Conservation (phyloP, 1,139 yeast genomes). For the Maudiozyma humilis region DNA sequence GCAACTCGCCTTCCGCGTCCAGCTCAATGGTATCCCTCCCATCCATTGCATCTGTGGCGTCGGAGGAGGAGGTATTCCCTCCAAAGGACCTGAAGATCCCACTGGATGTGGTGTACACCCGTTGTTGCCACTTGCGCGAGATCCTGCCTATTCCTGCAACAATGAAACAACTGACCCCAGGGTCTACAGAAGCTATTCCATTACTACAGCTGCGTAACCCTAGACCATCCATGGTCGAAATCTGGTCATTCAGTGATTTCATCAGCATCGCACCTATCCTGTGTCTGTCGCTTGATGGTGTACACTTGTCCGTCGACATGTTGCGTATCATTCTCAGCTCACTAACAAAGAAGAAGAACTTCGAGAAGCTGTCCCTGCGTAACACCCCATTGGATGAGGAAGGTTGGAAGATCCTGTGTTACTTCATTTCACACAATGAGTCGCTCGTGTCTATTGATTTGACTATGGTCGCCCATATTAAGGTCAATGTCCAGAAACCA, state of each 20-base stretch:
- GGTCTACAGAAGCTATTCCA: constrained; percentile 61
- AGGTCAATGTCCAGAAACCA: constrained; percentile 49
- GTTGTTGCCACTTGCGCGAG: constrained; percentile 90
- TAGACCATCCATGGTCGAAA: constrained; percentile 64
- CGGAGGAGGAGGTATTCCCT: constrained; percentile 25
- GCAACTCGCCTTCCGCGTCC: constrained; percentile 16
- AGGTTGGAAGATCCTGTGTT: constrained; percentile 67
- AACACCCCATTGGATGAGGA: constrained; percentile 59
- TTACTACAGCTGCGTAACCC: constrained; percentile 60
- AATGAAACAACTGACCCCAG: constrained; percentile 66
- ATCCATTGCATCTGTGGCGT: constrained; percentile 13
- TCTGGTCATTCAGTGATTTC: constrained; percentile 67
- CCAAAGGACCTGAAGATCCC: constrained; percentile 31
- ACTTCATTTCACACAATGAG: constrained; percentile 52
- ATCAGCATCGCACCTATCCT: constrained; percentile 64
- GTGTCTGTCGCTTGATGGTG: constrained; percentile 65
- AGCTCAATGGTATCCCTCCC: constrained; percentile 17
- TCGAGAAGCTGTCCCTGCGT: constrained; percentile 61
- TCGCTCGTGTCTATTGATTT: constrained; percentile 52
- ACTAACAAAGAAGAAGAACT: constrained; percentile 48
- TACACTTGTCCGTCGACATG: constrained; percentile 54
- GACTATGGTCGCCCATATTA: constrained; percentile 60
- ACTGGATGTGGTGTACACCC: constrained; percentile 68
- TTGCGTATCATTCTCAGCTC: constrained; percentile 54
- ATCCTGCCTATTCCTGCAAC: constrained; percentile 91